phyloP scores from a whole-genome alignment of 2,329 filamentous ascomycete species.

The Blastomyces emzantsi region DNA sequence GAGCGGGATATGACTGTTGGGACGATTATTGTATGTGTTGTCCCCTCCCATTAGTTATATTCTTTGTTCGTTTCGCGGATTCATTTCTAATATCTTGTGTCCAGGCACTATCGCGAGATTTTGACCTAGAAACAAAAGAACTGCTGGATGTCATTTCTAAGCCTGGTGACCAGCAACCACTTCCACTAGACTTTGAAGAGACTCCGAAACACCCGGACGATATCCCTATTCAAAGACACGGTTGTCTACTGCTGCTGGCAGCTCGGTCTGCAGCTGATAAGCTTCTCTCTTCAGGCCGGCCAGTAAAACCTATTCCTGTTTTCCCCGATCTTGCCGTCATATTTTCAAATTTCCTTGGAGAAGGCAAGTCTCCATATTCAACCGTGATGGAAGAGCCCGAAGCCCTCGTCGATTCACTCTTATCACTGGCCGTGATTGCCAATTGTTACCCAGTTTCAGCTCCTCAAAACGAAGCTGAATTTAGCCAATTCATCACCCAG shows the following conservation, averaged over 20 bases:
- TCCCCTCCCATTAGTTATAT: neutral
- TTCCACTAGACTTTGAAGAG: slow-evolving; percentile 46
- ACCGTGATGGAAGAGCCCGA: slow-evolving; percentile 29
- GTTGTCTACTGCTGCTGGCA: slow-evolving; percentile 46
- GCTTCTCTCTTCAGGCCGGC: slow-evolving; percentile 38
- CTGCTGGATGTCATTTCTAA: slow-evolving; percentile 39
- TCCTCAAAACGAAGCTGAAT: slow-evolving; percentile 43
- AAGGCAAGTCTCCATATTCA: slow-evolving; percentile 29
- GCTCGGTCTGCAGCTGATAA: slow-evolving; percentile 44
- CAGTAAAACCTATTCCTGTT: slow-evolving; percentile 35
- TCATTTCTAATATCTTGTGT: slow-evolving; percentile 9
- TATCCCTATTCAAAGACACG: slow-evolving; percentile 49
- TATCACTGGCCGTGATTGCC: slow-evolving; percentile 45
- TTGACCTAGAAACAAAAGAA: slow-evolving; percentile 42
- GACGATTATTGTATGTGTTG: slow-evolving; percentile 42
- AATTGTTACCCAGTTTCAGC: slow-evolving; percentile 38
- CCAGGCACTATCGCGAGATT: slow-evolving; percentile 46
- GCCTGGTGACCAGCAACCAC: slow-evolving; percentile 31
- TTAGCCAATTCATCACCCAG: slow-evolving; percentile 45
- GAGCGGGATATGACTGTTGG: slow-evolving; percentile 48
- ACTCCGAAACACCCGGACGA: slow-evolving; percentile 44
- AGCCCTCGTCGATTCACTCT: slow-evolving; percentile 46
- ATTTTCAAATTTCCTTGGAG: slow-evolving; percentile 44
- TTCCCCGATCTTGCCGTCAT: slow-evolving; percentile 47
- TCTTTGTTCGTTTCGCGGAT: neutral